Conservation (phyloP, 495 filamentous ascomycete species). For the Penicillium manginii region DNA sequence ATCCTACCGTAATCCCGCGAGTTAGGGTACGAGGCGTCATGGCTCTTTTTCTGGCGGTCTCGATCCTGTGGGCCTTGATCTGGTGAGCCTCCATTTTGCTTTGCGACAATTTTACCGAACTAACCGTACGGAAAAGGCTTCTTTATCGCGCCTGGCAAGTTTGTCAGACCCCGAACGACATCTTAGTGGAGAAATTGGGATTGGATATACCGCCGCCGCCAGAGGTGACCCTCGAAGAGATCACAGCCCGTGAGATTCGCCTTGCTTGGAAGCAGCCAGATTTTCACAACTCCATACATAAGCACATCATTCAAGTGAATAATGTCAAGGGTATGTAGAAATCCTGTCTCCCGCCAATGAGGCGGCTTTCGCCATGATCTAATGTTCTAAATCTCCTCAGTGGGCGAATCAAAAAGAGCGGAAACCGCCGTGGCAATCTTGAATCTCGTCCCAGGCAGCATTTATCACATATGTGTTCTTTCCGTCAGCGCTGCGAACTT, state of each 20-base stretch:
- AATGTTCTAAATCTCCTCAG: conserved; percentile 47
- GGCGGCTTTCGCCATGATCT: conserved; percentile 4
- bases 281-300: conserved; percentile 74
- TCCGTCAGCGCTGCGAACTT: conserved; percentile 89
- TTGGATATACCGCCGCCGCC: conserved; percentile 91
- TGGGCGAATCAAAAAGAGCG: conserved; percentile 80
- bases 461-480: conserved; percentile 90
- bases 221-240: conserved; percentile 87
- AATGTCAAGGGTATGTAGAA: conserved; percentile 73
- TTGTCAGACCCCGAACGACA: conserved; percentile 84
- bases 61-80: conserved; percentile 54
- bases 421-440: conserved; percentile 90
- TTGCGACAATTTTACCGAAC: background rate
- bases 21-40: conserved; percentile 55
- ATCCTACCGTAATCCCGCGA: conserved; percentile 51
- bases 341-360: background rate
- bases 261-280: conserved; percentile 88
- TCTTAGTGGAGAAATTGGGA: conserved; percentile 86
- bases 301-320: conserved; percentile 91
- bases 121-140: conserved; percentile 59
- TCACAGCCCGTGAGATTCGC: conserved; percentile 83
- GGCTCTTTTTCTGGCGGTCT: conserved; percentile 53
- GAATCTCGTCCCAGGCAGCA: conserved; percentile 80
- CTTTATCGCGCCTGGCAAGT: conserved; percentile 82
- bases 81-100: conserved; percentile 42